Conservation (phyloP, 2,329 filamentous ascomycete species). For the Colletotrichum destructivum region DNA sequence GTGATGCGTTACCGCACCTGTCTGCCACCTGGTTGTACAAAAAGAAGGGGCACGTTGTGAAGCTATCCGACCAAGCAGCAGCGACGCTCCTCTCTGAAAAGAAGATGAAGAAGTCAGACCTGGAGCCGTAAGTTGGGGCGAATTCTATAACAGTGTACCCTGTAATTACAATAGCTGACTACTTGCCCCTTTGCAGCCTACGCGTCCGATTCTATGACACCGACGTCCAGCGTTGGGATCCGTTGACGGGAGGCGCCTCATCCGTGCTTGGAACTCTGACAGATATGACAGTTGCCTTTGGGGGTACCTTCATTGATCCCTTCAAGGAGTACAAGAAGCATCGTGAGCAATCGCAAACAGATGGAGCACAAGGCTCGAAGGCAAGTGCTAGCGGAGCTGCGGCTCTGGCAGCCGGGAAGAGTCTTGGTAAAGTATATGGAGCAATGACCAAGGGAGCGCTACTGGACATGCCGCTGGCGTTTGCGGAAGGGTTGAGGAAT, state of each 20-base stretch:
- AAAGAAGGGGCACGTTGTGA: too few relatives aligned
- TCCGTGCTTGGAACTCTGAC: conserved; percentile 27
- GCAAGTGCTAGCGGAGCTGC: too few relatives aligned
- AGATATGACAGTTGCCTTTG: conserved; percentile 27
- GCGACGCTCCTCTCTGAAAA: too few relatives aligned
- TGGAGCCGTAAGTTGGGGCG: too few relatives aligned
- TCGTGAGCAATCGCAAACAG: neutral
- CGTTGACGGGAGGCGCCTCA: conserved; percentile 25
- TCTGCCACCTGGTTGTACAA: too few relatives aligned
- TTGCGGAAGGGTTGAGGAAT: conserved; percentile 53
- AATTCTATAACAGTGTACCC: too few relatives aligned
- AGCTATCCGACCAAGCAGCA: too few relatives aligned
- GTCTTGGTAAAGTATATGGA: conserved; percentile 46
- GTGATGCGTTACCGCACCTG: too few relatives aligned
- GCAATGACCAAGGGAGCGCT: conserved; percentile 51
- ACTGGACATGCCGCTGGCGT: conserved; percentile 55
- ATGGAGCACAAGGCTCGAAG: conserved; percentile 2
- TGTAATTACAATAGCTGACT: too few relatives aligned
- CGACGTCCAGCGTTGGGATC: conserved; percentile 51
- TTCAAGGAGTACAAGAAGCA: conserved; percentile 28
- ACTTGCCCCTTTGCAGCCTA: neutral
- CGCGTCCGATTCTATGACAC: conserved; percentile 43
- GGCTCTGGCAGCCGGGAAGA: conserved; percentile 18
- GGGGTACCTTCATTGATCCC: conserved; percentile 31
- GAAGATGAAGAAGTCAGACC: too few relatives aligned